These are phyloP conservation scores for Nidularia sp. DNA, from an alignment of 768 basidiomycete species.

Conservation along the genomic window DNA sequence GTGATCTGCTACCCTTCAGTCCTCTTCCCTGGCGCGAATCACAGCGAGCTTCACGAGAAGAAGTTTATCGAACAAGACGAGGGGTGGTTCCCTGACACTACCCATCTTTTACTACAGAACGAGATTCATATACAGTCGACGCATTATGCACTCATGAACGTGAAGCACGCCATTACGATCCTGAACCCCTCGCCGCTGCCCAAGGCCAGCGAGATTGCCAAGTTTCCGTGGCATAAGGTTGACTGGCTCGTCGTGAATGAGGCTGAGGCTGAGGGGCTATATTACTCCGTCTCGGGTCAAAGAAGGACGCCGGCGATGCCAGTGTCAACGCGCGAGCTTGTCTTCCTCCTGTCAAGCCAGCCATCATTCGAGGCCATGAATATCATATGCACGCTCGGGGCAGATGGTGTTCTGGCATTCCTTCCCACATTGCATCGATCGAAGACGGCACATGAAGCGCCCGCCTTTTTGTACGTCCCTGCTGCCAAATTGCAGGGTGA, in stretches of 20 bases:
- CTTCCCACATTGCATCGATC: constrained; percentile 22
- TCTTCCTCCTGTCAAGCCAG: constrained; percentile 14
- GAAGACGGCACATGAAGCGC: constrained; percentile 8
- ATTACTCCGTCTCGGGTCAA: constrained; percentile 15
- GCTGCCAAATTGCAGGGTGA: constrained; percentile 38
- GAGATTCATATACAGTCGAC: constrained; percentile 47
- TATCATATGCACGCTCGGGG: constrained; percentile 55
- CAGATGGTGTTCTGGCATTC: constrained; percentile 43
- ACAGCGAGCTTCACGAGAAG: constrained; percentile 31
- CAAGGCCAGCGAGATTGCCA: constrained; percentile 25
- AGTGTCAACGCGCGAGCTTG: constrained; percentile 10
- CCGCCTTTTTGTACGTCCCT: constrained; percentile 34
- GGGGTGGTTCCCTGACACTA: constrained; percentile 26
- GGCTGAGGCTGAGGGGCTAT: constrained; percentile 38
- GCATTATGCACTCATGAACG: constrained; percentile 24
- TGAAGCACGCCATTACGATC: constrained; percentile 25
- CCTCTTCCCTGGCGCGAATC: constrained; percentile 57
- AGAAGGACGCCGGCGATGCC: neutral
- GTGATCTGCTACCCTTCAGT: constrained; percentile 24
- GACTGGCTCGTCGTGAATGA: constrained; percentile 57
- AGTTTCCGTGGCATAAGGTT: constrained; percentile 47
- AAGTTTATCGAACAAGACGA: constrained; percentile 11
- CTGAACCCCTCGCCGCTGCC: constrained; percentile 62
- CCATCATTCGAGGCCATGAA: constrained; percentile 29
- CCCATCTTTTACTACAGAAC: constrained; percentile 56